phyloP scores from a whole-genome alignment of 768 basidiomycete species.

The Xerocomellus intermedius region DNA sequence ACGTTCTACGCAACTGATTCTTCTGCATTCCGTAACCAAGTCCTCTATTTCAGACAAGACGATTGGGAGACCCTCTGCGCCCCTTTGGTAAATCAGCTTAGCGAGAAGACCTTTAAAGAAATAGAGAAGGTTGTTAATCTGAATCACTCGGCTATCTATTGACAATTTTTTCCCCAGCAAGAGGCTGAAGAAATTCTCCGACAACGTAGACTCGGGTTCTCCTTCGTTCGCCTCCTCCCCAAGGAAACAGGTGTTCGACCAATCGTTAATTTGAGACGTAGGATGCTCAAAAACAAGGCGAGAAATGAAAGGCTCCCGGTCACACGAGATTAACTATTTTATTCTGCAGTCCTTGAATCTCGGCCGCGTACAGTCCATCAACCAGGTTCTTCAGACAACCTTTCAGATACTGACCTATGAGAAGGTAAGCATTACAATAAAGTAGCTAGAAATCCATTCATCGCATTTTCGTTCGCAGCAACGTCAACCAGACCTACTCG shows the following conservation, averaged over 20 bases:
- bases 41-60: slow-evolving; percentile 92
- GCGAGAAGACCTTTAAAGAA: slow-evolving; percentile 64
- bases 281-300: slow-evolving; percentile 39
- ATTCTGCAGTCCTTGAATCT: slow-evolving; percentile 31
- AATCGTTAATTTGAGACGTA: slow-evolving; percentile 84
- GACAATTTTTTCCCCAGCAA: slow-evolving; percentile 37
- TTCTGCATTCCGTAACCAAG: slow-evolving; percentile 73
- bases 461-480: slow-evolving; percentile 43
- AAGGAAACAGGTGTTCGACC: slow-evolving; percentile 95
- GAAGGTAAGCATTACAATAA: slow-evolving; percentile 48
- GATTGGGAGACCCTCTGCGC: slow-evolving; percentile 86
- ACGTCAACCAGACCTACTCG: slow-evolving; percentile 59
- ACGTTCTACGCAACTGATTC: slow-evolving; percentile 95
- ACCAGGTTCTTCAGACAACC: slow-evolving; percentile 78
- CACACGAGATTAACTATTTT: neutral
- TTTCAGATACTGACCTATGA: slow-evolving; percentile 89
- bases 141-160: neutral
- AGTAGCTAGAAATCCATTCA: neutral
- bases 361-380: slow-evolving; percentile 63
- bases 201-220: slow-evolving; percentile 76
- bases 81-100: slow-evolving; percentile 78
- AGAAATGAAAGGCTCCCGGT: slow-evolving; percentile 3
- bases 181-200: slow-evolving; percentile 66
- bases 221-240: slow-evolving; percentile 85
- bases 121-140: slow-evolving; percentile 56